A percentile compares a stretch with the other conserved stretches of the same genome.
Evolutionary conservation across 1,139 yeast species (phyloP).

Genomic region (Kazachstania sp.): DNA sequence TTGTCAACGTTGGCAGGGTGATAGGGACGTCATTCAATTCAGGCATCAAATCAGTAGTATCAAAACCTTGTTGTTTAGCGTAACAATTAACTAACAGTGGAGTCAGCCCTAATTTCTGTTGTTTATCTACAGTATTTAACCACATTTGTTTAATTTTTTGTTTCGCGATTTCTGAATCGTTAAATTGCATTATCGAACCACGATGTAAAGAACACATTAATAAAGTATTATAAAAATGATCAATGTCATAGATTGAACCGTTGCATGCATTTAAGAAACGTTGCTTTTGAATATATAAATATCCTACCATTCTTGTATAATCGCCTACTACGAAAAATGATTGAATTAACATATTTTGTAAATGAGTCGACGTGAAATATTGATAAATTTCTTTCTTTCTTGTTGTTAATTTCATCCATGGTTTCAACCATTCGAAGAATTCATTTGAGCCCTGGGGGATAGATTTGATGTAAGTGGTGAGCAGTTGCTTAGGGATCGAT

Average conservation of each 20-base stretch:
- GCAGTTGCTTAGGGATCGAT: constrained; percentile 31
- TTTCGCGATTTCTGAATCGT: constrained; percentile 13
- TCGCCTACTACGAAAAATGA: constrained; percentile 23
- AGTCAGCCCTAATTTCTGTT: constrained; percentile 21
- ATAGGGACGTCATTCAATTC: constrained; percentile 1
- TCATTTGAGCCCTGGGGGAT: constrained; percentile 29
- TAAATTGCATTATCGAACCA: constrained; percentile 12
- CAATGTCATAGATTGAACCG: constrained; percentile 18
- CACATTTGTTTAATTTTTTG: constrained; percentile 20
- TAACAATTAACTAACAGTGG: constrained; percentile 14
- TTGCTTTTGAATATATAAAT: constrained; percentile 13
- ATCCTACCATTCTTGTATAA: constrained; percentile 17
- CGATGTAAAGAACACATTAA: constrained; percentile 25
- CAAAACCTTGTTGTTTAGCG: constrained; percentile 16
- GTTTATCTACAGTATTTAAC: constrained; percentile 12
- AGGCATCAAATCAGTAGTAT: background rate
- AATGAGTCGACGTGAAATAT: constrained; percentile 27
- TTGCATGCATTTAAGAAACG: constrained; percentile 17
- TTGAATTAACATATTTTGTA: constrained; percentile 28
- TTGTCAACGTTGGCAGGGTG: background rate
- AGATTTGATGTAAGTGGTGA: constrained; percentile 31
- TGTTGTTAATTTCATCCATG: constrained; percentile 24
- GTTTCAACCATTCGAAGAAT: constrained; percentile 26
- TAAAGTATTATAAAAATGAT: constrained; percentile 23
- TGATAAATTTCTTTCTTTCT: constrained; percentile 22